phyloP scores from a whole-genome alignment of 2,329 filamentous ascomycete species.

The Beauveria rudraprayagi region DNA sequence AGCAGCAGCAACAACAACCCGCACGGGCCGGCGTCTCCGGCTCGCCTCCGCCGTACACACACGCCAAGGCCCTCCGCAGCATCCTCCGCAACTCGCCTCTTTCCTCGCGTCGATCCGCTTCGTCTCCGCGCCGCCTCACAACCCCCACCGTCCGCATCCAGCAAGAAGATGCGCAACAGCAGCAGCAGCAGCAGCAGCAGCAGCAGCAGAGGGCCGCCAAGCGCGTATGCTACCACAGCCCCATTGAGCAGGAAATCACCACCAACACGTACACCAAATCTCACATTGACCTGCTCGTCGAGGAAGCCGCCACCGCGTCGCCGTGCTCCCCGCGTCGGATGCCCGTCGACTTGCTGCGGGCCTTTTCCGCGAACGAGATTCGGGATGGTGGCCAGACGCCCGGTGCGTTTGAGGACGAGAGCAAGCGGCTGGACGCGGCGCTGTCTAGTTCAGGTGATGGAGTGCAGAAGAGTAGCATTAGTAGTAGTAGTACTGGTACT shows the following conservation, averaged over 20 bases:
- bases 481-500: background rate
- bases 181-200: constrained; percentile 45
- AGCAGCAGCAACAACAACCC: background rate
- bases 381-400: constrained; percentile 55
- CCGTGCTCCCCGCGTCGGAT: constrained; percentile 30
- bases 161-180: constrained; percentile 25
- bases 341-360: constrained; percentile 40
- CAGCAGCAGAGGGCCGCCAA: constrained; percentile 47
- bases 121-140: constrained; percentile 44
- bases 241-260: constrained; percentile 54
- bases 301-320: constrained; percentile 37
- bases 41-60: constrained; percentile 45
- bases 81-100: constrained; percentile 60
- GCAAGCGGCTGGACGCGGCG: constrained; percentile 43
- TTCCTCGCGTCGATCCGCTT: constrained; percentile 34
- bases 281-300: constrained; percentile 54
- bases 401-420: constrained; percentile 56
- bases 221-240: constrained; percentile 54
- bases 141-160: constrained; percentile 30
- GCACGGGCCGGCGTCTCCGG: background rate
- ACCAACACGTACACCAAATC: constrained; percentile 55
- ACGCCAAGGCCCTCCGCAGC: constrained; percentile 51
- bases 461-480: constrained; percentile 14
- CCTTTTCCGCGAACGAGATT: constrained; percentile 46
- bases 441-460: constrained; percentile 34